phyloP scores from a whole-genome alignment of 179 eudicot species.

The Silene noctiflora region DNA sequence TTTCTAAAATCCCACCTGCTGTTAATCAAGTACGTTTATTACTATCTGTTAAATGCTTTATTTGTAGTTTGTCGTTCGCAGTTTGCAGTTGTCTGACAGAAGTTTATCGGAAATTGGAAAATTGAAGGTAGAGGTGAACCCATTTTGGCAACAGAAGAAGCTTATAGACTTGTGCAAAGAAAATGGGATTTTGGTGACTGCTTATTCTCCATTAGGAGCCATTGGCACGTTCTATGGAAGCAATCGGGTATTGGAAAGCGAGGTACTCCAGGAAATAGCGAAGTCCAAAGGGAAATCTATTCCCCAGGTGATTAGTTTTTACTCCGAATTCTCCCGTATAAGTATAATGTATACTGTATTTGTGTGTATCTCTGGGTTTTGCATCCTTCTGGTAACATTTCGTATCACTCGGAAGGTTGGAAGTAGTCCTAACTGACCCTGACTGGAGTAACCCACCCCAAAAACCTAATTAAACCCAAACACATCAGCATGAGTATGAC shows the following conservation, averaged over 20 bases:
- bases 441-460: too few relatives aligned
- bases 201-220: conserved; percentile 60
- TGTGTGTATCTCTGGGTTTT: not conserved
- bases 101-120: not conserved
- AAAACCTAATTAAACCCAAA: too few relatives aligned
- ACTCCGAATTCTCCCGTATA: not conserved
- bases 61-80: not conserved
- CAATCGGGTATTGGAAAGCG: conserved; percentile 40
- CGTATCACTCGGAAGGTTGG: too few relatives aligned
- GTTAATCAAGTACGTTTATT: conserved; percentile 56
- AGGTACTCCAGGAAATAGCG: conserved; percentile 29
- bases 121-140: conserved; percentile 54
- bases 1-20: conserved; percentile 66
- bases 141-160: conserved; percentile 72
- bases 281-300: conserved; percentile 26
- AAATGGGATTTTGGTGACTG: conserved; percentile 44
- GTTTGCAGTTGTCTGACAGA: not conserved
- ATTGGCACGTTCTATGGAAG: conserved; percentile 37
- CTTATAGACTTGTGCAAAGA: conserved; percentile 44
- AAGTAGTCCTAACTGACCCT: too few relatives aligned
- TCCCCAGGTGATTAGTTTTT: conserved; percentile 31
- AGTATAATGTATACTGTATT: not conserved
- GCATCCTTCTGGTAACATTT: not conserved
- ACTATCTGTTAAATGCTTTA: not conserved
- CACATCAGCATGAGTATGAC: too few relatives aligned